Base-by-base conservation (phyloP, 805 yeast genomes). In the Candida argentea region DNA sequence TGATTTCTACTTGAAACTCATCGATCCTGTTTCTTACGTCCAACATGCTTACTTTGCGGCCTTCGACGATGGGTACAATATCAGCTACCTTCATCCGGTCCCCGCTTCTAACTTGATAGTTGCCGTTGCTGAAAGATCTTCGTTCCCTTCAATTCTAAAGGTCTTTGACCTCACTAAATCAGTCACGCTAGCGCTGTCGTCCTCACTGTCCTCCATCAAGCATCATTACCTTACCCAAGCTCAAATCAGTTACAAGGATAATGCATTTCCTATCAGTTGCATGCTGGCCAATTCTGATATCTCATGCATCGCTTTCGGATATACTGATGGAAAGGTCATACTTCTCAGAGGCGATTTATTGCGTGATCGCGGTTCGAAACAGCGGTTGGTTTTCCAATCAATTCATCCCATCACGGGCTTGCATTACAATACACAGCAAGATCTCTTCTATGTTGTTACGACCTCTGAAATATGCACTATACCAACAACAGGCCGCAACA, bases 301-400 rank as follows among this genome's bases (percentile, higher is more conserved):
- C 35, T 65, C 83, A 3, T 70, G 82, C 19, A 49, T 80, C 5
- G 87, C 81, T 0, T 55, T 83, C 25, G 95, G 95, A 0, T 83
- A 74, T 42, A 78, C 87, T 9, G 79, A 86, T 49, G 98, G 98
- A 2, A 65, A 74, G 13, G 85, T 87, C 2, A 59, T 87, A 2
- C 56, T 87, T 5, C 71, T 87, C 0, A 58, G 97, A 36, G 98
- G 98, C 6, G 97, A 91, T 50, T 51, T 91, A 18, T 39, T 84
- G 5, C 73, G 86, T 40, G 98, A 91, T 46, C 61, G 94, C 33
- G 97, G 97, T 0, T 75, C 94, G 6, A 71, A 91, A 38, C 97
- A 89, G 44, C 61, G 96, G 16, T 50, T 79, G 0, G 75, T 87
- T 1, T 83, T 76, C 46, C 83, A 79, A 33, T 70, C 76, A 28